Conservation (phyloP, 1,139 yeast genomes). For the Diutina scorzettiae region DNA sequence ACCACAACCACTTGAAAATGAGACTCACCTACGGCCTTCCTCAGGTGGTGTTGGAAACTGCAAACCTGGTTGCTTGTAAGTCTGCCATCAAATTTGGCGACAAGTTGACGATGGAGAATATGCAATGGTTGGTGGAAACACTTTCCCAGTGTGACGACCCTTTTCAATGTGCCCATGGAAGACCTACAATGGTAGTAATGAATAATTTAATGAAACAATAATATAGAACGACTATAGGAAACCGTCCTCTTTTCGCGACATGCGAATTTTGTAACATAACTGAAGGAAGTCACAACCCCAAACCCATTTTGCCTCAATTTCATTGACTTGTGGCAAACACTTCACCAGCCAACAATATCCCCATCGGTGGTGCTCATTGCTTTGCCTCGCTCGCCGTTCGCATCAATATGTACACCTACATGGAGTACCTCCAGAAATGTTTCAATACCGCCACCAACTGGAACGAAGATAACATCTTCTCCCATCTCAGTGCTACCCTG, state of each 20-base stretch:
- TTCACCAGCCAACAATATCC: no score
- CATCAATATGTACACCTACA: conserved; percentile 56
- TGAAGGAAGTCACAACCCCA: no score
- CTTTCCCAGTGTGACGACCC: conserved; percentile 46
- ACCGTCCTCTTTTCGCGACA: no score
- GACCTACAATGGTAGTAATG: conserved; percentile 67
- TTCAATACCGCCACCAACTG: conserved; percentile 61
- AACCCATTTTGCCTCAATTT: no score
- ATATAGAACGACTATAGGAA: no score
- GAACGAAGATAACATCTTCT: conserved; percentile 69
- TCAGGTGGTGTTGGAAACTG: conserved; percentile 29
- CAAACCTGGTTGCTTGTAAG: conserved; percentile 61
- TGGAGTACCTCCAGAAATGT: conserved; percentile 72
- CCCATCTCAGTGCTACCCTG: conserved; percentile 60
- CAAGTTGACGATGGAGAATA: conserved; percentile 26
- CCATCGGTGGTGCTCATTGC: no score
- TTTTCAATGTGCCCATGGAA: conserved; percentile 79
- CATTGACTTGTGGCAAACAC: no score
- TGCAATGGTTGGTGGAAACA: conserved; percentile 27
- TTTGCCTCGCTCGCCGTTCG: no score
- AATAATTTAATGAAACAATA: no score
- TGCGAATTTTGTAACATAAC: no score
- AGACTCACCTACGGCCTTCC: conserved; percentile 21
- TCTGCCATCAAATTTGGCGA: conserved; percentile 69
- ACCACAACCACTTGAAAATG: neutral